Percentiles rank a stretch among this genome's conserved stretches.
Evolutionary conservation across 176 grass and related monocot species (phyloP).

Genomic region (Canna indica): DNA sequence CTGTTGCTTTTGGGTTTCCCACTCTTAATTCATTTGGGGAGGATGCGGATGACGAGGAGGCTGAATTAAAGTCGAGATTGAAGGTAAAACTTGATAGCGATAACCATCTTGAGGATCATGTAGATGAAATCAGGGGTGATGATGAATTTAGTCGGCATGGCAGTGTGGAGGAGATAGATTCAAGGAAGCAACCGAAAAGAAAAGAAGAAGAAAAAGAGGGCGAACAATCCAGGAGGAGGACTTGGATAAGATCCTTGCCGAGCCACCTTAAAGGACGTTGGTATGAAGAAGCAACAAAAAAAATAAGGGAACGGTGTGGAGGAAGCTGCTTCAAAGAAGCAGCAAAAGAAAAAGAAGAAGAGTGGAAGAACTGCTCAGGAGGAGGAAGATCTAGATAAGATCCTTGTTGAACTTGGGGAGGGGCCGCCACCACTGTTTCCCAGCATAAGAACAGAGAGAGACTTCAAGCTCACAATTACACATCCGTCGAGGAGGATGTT

Average conservation of each 20-base stretch:
- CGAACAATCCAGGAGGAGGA: conserved; percentile 46
- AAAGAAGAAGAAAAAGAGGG: conserved; percentile 25
- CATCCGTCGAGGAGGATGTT: background rate
- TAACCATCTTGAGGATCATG: conserved; percentile 27
- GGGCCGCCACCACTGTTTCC: background rate
- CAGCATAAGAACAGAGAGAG: too few species aligned
- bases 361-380: conserved; percentile 39
- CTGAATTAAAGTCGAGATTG: conserved; percentile 8
- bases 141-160: conserved; percentile 42
- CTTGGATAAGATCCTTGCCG: conserved; percentile 42
- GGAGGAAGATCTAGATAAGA: conserved; percentile 48
- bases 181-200: conserved; percentile 12
- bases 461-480: too few species aligned
- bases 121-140: conserved; percentile 21
- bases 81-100: conserved; percentile 22
- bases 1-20: conserved; percentile 39
- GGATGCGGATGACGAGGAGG: conserved; percentile 30
- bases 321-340: conserved; percentile 31
- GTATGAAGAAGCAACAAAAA: conserved; percentile 58
- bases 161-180: conserved; percentile 13
- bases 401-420: conserved; percentile 40
- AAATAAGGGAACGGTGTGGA: conserved; percentile 31
- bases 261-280: conserved; percentile 35
- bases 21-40: conserved; percentile 48
- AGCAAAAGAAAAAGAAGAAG: conserved; percentile 49